These are phyloP conservation scores for Cercospora sp. DNA, from an alignment of 2,329 filamentous ascomycete genomes.

Conservation along the genomic window DNA sequence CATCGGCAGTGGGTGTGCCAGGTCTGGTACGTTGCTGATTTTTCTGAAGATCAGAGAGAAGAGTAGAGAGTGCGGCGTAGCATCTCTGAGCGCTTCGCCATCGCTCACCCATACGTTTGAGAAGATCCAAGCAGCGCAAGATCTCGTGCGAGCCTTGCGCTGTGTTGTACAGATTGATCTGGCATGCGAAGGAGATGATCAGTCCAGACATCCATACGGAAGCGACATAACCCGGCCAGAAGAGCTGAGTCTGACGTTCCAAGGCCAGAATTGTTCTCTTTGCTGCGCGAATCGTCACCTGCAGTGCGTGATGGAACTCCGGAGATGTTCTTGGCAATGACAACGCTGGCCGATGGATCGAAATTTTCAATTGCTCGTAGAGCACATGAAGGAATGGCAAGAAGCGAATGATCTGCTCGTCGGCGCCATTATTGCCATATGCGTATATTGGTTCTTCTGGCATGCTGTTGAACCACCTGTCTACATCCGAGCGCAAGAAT, in stretches of 20 bases:
- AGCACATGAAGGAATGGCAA: constrained; percentile 37
- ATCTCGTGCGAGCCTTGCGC: constrained; percentile 29
- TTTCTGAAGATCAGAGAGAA: constrained; percentile 26
- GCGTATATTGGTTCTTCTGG: constrained; percentile 25
- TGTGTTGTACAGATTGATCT: constrained; percentile 36
- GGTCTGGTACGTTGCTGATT: constrained; percentile 8
- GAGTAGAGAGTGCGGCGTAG: constrained; percentile 25
- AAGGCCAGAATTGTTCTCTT: constrained; percentile 36
- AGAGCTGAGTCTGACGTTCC: constrained; percentile 26
- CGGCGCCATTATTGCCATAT: constrained; percentile 21
- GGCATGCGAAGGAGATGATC: constrained; percentile 40
- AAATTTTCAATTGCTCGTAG: constrained; percentile 39
- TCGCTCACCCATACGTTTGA: constrained; percentile 25
- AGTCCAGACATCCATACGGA: constrained; percentile 44
- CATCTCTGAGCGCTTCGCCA: constrained; percentile 27
- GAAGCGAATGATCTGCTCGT: constrained; percentile 26
- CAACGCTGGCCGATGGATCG: constrained; percentile 41
- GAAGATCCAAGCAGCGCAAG: constrained; percentile 25
- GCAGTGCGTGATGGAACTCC: constrained; percentile 38
- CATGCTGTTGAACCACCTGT: constrained; percentile 32
- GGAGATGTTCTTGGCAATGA: constrained; percentile 35
- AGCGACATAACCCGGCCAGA: constrained; percentile 42
- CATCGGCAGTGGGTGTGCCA: constrained; percentile 14
- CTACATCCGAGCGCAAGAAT: constrained; percentile 29
- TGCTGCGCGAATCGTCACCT: constrained; percentile 36